Evolutionary conservation across 2,329 filamentous ascomycete genomes (phyloP), one percentile per base, ranked within the genome.

Genomic region (Emmonsia crescens): DNA sequence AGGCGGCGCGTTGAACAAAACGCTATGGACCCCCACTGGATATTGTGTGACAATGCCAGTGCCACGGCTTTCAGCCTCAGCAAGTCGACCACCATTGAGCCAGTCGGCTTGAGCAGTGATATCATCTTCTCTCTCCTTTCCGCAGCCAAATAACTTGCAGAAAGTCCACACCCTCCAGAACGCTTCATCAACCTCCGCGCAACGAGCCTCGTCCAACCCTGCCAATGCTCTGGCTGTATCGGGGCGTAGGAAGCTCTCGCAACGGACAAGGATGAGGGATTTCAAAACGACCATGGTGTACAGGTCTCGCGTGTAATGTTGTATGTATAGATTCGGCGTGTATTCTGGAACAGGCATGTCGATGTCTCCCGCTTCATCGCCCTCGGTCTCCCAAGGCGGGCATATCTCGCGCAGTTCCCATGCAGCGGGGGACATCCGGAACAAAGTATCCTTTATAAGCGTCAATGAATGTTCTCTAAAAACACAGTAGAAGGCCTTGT

Each of bases 121-220:
- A 63, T 86, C 83, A 36, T 83, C 80, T 65, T 85, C 82, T 16
- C 83, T 78, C 4, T 78, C 78, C 65, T 83, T 85, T 0, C 78
- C 78, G 57, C 77, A 79, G 0, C 85, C 85, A 60, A 87, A 87
- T 38, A 86, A 80, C 60, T 79, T 80, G 71, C 84, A 86, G 71
- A 87, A 87, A 0, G 81, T 84, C 84, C 84, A 86, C 36, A 87
- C 81, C 1, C 84, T 80, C 83, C 83, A 87, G 56, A 87, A 78
- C 0, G 84, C 84, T 69, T 85, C 79, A 62, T 86, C 82, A 31
- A 86, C 77, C 61, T 83, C 79, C 48, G 76, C 74, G 1, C 80
- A 77, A 9, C 78, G 76, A 2, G 71, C 66, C 9, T 77, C 73
- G 51, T 78, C 76, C 24, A 76, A 70, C 3, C 79, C 80, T 1